Evolutionary conservation across 495 filamentous ascomycete genomes (phyloP), one percentile per base, ranked within the genome.

Genomic region (Neohortaea acidophila): DNA sequence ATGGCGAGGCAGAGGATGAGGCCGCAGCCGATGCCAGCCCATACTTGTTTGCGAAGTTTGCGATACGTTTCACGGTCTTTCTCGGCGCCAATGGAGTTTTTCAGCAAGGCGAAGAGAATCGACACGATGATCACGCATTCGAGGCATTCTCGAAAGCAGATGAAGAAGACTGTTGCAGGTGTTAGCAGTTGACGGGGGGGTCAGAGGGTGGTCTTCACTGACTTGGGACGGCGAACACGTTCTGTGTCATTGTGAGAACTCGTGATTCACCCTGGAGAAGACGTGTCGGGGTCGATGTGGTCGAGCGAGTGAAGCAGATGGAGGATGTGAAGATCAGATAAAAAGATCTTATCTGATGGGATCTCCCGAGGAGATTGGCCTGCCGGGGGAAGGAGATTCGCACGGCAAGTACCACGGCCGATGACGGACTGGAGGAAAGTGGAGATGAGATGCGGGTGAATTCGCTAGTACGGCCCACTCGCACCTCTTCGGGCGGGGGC

Each of bases 121-220:
- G 84, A 87, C 25, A 89, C 75, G 42, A 92, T 78, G 51, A 89
- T 78, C 41, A 66, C 73, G 0, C 75, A 79, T 56, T 92, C 84
- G 17, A 92, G 60, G 23, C 75, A 75, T 64, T 92, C 84, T 52
- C 84, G 78, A 51, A 89, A 86, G 50, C 74, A 72, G 54, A 92
- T 77, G 60, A 92, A 85, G 60, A 89, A 92, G 33, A 89, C 69
- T 64, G 43, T 27, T 19, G 15, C n/a, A 6, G 8, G 22, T 26
- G 34, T 49, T 32, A 51, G 45, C 33, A 13, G 11, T 15, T 8
- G 21, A 17, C 11, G 15, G 14, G 2, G 13, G 6, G 7, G 24
- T 4, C 9, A 9, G 26, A 2, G 10, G 14, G 33, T 20, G 17
- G 11, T 18, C 24, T 33, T 8, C 6, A 36, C 52, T 40, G 44